Base-by-base conservation (phyloP, 768 basidiomycete species). In the Hericium erinaceus region DNA sequence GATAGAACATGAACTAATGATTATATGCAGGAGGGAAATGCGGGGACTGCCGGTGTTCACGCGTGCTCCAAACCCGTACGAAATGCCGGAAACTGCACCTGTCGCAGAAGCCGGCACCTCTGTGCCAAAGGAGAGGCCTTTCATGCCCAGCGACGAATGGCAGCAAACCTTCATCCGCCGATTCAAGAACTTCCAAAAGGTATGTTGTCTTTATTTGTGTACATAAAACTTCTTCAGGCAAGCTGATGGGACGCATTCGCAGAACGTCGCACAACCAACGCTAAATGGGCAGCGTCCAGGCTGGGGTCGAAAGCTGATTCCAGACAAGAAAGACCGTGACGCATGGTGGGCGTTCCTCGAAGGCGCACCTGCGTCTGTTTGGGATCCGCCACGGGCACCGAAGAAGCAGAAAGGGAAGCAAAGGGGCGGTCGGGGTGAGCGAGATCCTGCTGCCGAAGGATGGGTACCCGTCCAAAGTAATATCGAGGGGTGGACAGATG, bases 291-390 rank as follows among this genome's bases (percentile, higher is more conserved):
- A 74, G 61, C 65, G 54, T 58, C 70, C 56, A 61, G 67, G 50
- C 64, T 12, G 39, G 40, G 20, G 18, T 24, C 68, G 59, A 15
- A 77, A 72, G 60, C 57, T 76, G 44, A 77, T 89, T 59, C 89
- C 89, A 24, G 84, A 87, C 52, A 84, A 78, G 66, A 83, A 79
- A 65, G 82, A 88, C 58, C 77, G 90, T 56, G 85, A 89, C 60
- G 69, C 74, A 16, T 92, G 90, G 90, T 92, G 90, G 90, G 77
- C 78, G 15, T 92, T 84, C 61, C 70, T 92, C 5, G 73, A 80
- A 48, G 90, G 89, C 38, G 74, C 74, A 61, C 83, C 87, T n/a
- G 80, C 82, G 65, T 74, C 77, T 37, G 81, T 79, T 44, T 91
- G 89, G 89, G 78, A 77, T 65, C 75, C 79, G 20, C 74, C 78